phyloP scores from a whole-genome alignment of 345 rosid genomes.

The Acer yangbiense region DNA sequence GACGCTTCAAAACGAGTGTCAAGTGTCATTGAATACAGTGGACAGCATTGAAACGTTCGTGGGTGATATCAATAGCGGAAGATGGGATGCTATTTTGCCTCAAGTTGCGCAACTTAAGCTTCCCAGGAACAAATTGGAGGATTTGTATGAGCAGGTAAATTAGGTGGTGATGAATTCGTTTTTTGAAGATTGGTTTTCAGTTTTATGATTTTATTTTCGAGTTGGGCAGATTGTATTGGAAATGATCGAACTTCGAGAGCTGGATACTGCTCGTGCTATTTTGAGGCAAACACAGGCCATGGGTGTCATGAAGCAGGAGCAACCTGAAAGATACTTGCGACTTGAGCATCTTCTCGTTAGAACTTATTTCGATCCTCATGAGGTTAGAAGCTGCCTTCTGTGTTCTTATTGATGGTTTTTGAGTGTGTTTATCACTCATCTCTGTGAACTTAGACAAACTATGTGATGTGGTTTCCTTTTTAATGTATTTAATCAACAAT shows the following conservation, averaged over 20 bases:
- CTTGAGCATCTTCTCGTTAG: constrained; percentile 95
- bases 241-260: constrained; percentile 95
- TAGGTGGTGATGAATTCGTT: background rate
- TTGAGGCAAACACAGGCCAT: constrained; percentile 96
- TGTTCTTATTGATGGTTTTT: background rate
- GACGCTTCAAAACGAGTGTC: constrained; percentile 90
- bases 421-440: background rate
- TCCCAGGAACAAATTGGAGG: constrained; percentile 87
- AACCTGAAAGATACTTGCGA: constrained; percentile 90
- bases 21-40: constrained; percentile 89
- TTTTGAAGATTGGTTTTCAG: background rate
- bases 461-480: background rate
- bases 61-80: constrained; percentile 81
- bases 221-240: constrained; percentile 80
- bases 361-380: constrained; percentile 93
- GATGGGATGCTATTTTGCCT: constrained; percentile 95
- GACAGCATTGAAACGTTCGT: constrained; percentile 95
- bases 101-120: constrained; percentile 96
- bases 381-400: constrained; percentile 48
- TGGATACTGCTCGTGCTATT: constrained; percentile 95
- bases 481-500: background rate
- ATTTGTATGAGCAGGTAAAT: constrained; percentile 86
- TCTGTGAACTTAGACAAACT: too few relatives aligned
- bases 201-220: constrained; percentile 4
- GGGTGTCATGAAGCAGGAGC: constrained; percentile 99